Evolutionary conservation across 1,284 basidiomycete species (phyloP).

Genomic region (Schizopora paradoxa): DNA sequence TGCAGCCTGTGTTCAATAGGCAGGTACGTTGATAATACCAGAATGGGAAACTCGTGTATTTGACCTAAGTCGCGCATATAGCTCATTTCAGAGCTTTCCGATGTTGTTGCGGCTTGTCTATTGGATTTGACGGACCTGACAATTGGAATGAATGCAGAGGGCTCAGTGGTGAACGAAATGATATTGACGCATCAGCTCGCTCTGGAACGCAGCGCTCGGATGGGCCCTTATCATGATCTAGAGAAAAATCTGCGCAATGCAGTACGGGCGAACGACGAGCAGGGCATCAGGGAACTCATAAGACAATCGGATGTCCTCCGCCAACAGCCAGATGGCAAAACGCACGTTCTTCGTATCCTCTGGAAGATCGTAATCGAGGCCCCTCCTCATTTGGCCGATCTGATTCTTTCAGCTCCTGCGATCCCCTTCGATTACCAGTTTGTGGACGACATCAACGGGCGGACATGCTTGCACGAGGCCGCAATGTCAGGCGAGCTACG

Average conservation of each 20-base stretch:
- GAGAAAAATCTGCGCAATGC: conserved; percentile 83
- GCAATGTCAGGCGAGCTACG: conserved; percentile 78
- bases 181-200: conserved; percentile 71
- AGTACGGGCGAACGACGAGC: conserved; percentile 53
- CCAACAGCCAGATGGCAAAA: conserved; percentile 51
- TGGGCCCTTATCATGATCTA: conserved; percentile 79
- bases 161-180: conserved; percentile 38
- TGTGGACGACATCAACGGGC: conserved; percentile 95
- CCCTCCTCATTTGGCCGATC: conserved; percentile 62
- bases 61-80: conserved; percentile 24
- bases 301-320: conserved; percentile 64
- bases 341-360: conserved; percentile 77
- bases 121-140: conserved; percentile 87
- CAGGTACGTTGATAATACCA: conserved; percentile 50
- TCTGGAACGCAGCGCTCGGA: conserved; percentile 51
- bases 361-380: conserved; percentile 90
- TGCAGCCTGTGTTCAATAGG: conserved; percentile 96
- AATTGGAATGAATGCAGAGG: conserved; percentile 69
- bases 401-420: conserved; percentile 65
- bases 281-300: conserved; percentile 65
- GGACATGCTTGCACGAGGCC: conserved; percentile 93
- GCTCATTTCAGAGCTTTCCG: conserved; percentile 94
- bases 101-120: conserved; percentile 91
- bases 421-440: conserved; percentile 83
- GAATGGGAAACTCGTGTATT: not conserved